These are phyloP conservation scores for Mycena belliarum DNA, from an alignment of 768 basidiomycete species.

Conservation along the genomic window DNA sequence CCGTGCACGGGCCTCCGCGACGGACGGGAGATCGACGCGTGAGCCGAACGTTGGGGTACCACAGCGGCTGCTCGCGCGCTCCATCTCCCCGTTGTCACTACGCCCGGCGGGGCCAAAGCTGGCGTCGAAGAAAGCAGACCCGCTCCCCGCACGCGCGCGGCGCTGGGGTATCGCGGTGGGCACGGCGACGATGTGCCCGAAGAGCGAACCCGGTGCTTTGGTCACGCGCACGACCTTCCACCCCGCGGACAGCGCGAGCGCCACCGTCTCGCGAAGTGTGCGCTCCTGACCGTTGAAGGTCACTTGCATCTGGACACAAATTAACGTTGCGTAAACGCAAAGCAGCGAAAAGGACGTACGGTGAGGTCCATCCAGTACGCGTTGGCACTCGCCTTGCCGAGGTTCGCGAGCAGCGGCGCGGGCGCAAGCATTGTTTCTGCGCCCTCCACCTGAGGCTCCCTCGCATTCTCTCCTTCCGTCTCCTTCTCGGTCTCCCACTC, in stretches of 20 bases:
- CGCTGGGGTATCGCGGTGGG: constrained; percentile 53
- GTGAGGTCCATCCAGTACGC: constrained; percentile 56
- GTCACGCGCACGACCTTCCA: constrained; percentile 63
- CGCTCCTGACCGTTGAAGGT: constrained; percentile 71
- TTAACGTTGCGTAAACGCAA: too few species aligned
- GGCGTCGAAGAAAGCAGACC: constrained; percentile 28
- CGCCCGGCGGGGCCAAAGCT: constrained; percentile 4
- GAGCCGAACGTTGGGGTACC: constrained; percentile 68
- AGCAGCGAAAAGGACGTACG: constrained; percentile 30
- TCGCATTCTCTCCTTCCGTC: constrained; percentile 27
- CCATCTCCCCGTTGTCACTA: constrained; percentile 26
- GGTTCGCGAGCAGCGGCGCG: constrained; percentile 67
- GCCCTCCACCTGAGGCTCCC: constrained; percentile 45
- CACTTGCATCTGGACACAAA: constrained; percentile 58
- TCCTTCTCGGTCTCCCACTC: constrained; percentile 8
- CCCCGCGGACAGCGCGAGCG: constrained; percentile 54
- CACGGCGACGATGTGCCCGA: constrained; percentile 71
- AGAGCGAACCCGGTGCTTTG: constrained; percentile 61
- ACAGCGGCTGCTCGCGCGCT: constrained; percentile 52
- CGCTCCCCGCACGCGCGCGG: constrained; percentile 24
- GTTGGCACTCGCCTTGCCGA: constrained; percentile 67
- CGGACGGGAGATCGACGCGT: constrained; percentile 44
- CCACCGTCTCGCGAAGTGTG: constrained; percentile 62
- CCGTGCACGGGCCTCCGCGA: constrained; percentile 44
- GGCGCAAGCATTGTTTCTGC: constrained; percentile 55